Evolutionary conservation across 2,329 filamentous ascomycete genomes (phyloP), one percentile per base, ranked within the genome.

Genomic region (Trichoderma lentiforme): DNA sequence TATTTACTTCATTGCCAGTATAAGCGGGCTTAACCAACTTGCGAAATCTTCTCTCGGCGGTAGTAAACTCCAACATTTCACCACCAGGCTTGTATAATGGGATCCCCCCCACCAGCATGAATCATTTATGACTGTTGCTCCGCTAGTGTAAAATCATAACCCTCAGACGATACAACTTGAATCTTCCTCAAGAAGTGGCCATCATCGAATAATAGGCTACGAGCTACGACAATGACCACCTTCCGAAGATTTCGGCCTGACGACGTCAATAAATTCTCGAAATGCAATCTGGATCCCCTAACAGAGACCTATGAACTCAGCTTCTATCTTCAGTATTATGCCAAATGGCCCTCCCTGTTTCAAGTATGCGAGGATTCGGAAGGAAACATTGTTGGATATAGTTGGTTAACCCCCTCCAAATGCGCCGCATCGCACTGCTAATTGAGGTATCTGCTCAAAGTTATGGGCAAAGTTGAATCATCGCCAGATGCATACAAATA

Each of bases 261-360:
- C 76, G 96, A 99, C 81, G 87, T 98, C 74, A 90, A 97, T 83
- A 92, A 91, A 76, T 92, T 98, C 82, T 97, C 97, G 76, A 91
- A 94, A 75, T 97, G 95, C 83, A 99, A 99, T 80, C 91, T 99
- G 74, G 96, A 99, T 80, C 93, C 93, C 53, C 87, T 98, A 74
- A 98, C 96, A n/a, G 96, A 99, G 84, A 98, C 97, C 71, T 99
- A 98, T 84, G 94, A 97, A 81, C 88, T 97, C 75, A 89, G 90
- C 74, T 99, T 98, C 85, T 99, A 99, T 84, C 89, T 98, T 73
- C 93, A 97, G 78, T 99, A 99, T 83, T 90, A 97, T 75, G 94
- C 94, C 68, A 94, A 93, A 86, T 99, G 96, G 96, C 96, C 96
- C 1, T 92, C 94, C 30, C 88, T 98, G 57, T 98, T 98, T 84